Base-by-base conservation (phyloP, 257 asterid genomes). In the Haberlea rhodopensis region DNA sequence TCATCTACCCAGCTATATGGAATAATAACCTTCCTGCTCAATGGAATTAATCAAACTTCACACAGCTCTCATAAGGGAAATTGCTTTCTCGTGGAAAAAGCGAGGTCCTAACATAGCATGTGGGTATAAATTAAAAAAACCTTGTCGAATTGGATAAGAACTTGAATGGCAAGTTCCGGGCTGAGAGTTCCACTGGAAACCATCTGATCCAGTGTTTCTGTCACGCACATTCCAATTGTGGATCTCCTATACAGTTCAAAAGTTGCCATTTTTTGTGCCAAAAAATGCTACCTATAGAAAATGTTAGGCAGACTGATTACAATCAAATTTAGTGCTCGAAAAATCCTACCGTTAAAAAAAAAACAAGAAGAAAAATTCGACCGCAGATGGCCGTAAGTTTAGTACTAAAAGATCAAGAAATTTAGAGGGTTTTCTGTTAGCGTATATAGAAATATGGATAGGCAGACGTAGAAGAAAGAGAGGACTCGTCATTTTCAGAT, bases 101-200 rank as follows among this genome's bases (percentile, higher is more conserved):
- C 45, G 3, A 34, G 3, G 16, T 34, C 15, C 45, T n/a, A n/a
- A n/a, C n/a, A n/a, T n/a, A n/a, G n/a, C n/a, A n/a, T n/a, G n/a
- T n/a, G n/a, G n/a, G n/a, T n/a, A n/a, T n/a, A 16, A 21, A 32
- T 64, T 29, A 5, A 10, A 25, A n/a, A 8, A 63, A 91, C 98
- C 98, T 91, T 91, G 76, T 91, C 98, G 69, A 91, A 89, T 70
- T 91, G 98, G 73, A 91, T 85, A 60, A 91, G 95, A 71, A 89
- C 96, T 82, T 89, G 98, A 64, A 89, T 85, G 61, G 96, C 96
- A 46, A 82, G 84, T 67, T 89, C 96, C 4, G 98, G 96, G 80
- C 85, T 83, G 68, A 91, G 91, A 63, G 63, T 57, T 19, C 96
- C 96, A 1, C 71, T 72, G 4, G 84, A 75, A 19, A 89, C 96